Evolutionary conservation across 2,329 filamentous ascomycete species (phyloP).

Genomic region (Zymoseptoria ardabiliae): DNA sequence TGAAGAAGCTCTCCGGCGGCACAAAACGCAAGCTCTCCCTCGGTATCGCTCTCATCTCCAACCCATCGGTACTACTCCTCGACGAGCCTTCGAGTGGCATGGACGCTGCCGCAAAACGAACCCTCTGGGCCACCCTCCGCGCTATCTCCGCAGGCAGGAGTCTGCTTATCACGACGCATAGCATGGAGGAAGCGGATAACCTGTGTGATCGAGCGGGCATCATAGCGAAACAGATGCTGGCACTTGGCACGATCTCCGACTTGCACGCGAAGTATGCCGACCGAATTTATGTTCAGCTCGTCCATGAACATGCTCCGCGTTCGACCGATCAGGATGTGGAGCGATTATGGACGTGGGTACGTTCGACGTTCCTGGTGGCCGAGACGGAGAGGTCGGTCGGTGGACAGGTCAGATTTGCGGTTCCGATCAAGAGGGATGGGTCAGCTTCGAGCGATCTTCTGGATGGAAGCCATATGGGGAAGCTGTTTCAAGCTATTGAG

Average conservation of each 20-base stretch:
- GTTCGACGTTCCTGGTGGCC: constrained; percentile 52
- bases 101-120: constrained; percentile 76
- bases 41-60: constrained; percentile 83
- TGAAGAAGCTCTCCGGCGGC: constrained; percentile 70
- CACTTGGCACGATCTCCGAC: constrained; percentile 64
- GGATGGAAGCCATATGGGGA: constrained; percentile 12
- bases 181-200: constrained; percentile 87
- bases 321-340: constrained; percentile 61
- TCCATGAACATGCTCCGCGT: constrained; percentile 63
- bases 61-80: constrained; percentile 73
- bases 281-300: constrained; percentile 62
- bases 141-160: constrained; percentile 65
- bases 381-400: constrained; percentile 65
- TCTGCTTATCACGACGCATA: constrained; percentile 85
- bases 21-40: constrained; percentile 83
- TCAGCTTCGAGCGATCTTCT: background rate
- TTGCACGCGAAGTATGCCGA: constrained; percentile 67
- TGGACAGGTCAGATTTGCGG: constrained; percentile 73
- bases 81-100: constrained; percentile 82
- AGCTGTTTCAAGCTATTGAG: constrained; percentile 63
- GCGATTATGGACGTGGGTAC: constrained; percentile 58
- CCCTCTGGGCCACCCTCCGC: constrained; percentile 79
- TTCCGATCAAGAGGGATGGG: constrained; percentile 31
- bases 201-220: constrained; percentile 75
- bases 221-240: constrained; percentile 73